Conservation (phyloP, 169 alveolate species). For the Eimeria necatrix region DNA sequence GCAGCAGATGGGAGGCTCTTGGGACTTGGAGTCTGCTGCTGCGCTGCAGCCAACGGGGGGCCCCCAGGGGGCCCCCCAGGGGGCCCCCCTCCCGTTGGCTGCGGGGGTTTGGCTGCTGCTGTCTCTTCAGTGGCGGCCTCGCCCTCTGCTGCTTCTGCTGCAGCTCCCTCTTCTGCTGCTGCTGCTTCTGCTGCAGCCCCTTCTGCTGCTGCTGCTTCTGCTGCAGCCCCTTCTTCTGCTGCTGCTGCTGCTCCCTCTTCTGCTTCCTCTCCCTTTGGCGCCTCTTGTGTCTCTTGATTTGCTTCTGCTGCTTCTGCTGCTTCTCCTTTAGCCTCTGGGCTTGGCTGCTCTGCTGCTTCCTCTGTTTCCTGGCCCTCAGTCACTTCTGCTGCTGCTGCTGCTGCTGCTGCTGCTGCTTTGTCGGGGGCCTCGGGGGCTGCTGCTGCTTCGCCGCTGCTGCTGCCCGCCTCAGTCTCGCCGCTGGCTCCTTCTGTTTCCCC, state of each 20-base stretch:
- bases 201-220: not conserved
- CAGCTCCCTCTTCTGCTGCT: not conserved
- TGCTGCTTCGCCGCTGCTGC: too few species aligned
- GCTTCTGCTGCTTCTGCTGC: constrained; percentile 3
- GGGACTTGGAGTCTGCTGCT: too few species aligned
- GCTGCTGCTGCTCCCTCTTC: not conserved
- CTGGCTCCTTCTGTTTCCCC: too few species aligned
- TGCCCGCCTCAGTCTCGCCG: too few species aligned
- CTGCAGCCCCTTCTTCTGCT: not conserved
- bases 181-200: not conserved
- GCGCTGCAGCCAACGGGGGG: too few species aligned
- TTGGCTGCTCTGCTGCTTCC: too few species aligned
- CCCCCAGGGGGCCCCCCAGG: too few species aligned
- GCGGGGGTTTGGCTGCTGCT: too few species aligned
- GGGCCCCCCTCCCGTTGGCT: too few species aligned
- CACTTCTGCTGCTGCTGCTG: not conserved
- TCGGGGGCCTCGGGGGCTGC: not conserved
- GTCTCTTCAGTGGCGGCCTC: too few species aligned
- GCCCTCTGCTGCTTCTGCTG: not conserved
- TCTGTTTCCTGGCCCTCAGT: too few species aligned
- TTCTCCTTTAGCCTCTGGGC: too few species aligned
- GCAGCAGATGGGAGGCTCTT: not conserved
- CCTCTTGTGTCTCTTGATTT: not conserved
- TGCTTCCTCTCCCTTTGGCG: not conserved
- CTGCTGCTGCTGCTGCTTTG: not conserved